Conservation (phyloP, 495 filamentous ascomycete species). For the Talaromyces thailandensis region DNA sequence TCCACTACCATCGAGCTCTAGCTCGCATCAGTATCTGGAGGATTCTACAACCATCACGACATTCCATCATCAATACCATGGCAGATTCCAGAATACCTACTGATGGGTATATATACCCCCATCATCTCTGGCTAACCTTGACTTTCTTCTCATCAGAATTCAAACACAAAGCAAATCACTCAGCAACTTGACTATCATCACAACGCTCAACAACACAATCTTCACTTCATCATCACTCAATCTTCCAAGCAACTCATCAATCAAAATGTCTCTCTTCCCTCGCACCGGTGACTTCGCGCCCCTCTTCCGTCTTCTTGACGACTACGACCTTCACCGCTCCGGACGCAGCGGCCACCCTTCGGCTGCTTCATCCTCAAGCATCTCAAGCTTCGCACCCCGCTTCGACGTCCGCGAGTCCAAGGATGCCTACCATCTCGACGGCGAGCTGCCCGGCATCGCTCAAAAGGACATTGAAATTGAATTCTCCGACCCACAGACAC, state of each 20-base stretch:
- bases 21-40: conserved; percentile 7
- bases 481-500: conserved; percentile 72
- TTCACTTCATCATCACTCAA: not conserved
- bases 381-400: conserved; percentile 54
- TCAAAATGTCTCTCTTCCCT: conserved; percentile 33
- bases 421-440: conserved; percentile 71
- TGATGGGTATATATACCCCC: conserved; percentile 6
- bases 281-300: conserved; percentile 27
- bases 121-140: not conserved
- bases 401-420: conserved; percentile 76
- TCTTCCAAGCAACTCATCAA: conserved; percentile 3
- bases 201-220: conserved; percentile 7
- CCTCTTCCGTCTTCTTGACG: conserved; percentile 39
- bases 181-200: not conserved
- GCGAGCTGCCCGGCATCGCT: conserved; percentile 78
- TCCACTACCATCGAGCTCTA: conserved; percentile 11
- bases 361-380: conserved; percentile 9
- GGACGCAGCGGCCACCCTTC: conserved; percentile 11
- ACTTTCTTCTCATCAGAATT: conserved; percentile 8
- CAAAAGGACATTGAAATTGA: conserved; percentile 77
- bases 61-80: not conserved
- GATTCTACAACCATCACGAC: conserved; percentile 7
- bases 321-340: conserved; percentile 34
- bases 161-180: conserved; percentile 1
- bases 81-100: conserved; percentile 5